These are phyloP conservation scores for Pisolithus marmoratus DNA, from an alignment of 768 basidiomycete species.

Conservation along the genomic window DNA sequence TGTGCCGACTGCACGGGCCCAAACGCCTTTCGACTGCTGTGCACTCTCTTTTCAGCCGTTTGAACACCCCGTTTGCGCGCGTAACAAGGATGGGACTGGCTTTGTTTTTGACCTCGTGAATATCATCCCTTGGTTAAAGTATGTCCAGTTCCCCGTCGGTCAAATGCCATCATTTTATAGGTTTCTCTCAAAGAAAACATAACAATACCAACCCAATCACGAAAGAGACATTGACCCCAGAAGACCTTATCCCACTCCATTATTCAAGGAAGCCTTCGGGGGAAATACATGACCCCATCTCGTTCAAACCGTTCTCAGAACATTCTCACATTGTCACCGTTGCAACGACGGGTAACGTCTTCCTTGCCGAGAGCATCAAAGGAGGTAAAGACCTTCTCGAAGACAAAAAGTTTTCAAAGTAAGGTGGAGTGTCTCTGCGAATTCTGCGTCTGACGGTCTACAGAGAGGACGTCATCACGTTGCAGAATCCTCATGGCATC, in stretches of 20 bases:
- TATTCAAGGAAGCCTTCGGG: conserved; percentile 82
- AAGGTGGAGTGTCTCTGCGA: conserved; percentile 6
- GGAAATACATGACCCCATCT: conserved; percentile 92
- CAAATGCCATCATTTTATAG: conserved; percentile 7
- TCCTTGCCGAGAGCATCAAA: conserved; percentile 84
- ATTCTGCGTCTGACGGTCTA: background rate
- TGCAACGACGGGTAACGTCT: conserved; percentile 88
- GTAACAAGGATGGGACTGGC: conserved; percentile 77
- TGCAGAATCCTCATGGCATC: conserved; percentile 86
- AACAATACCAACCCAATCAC: conserved; percentile 77
- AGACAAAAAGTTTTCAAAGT: conserved; percentile 86
- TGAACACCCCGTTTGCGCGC: conserved; percentile 79
- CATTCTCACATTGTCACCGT: conserved; percentile 94
- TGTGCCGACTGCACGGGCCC: conserved; percentile 55
- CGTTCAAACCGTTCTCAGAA: conserved; percentile 95
- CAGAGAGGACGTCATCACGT: conserved; percentile 86
- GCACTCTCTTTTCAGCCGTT: conserved; percentile 89
- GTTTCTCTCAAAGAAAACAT: conserved; percentile 53
- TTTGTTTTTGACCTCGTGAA: conserved; percentile 85
- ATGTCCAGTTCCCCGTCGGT: conserved; percentile 22
- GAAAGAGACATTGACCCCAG: conserved; percentile 60
- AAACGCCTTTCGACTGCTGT: conserved; percentile 87
- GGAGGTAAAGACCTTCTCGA: conserved; percentile 81
- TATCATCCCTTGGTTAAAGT: conserved; percentile 95
- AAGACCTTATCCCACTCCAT: conserved; percentile 72